Base-by-base conservation (phyloP, 768 basidiomycete genomes). In the Pleurotus djamor region DNA sequence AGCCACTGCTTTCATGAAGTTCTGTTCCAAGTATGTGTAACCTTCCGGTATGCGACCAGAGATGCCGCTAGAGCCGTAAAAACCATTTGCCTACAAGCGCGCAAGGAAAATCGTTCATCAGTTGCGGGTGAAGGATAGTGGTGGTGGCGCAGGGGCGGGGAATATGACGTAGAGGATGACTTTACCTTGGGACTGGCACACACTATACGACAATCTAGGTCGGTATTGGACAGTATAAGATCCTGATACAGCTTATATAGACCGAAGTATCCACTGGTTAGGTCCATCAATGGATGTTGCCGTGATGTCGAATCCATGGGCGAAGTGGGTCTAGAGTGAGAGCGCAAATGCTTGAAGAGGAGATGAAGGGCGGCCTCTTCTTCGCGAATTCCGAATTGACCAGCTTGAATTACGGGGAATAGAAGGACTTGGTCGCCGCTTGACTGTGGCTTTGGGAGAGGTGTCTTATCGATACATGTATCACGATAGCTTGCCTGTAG, bases 261-360 rank as follows among this genome's bases (percentile, higher is more conserved):
- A 5, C 91, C 91, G 69, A 99, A 98, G 73, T 99, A 99, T 9
- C 97, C 97, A 66, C 89, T 95, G 5, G 97, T 99, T 68, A 98
- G 75, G 69, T 97, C 92, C 33, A 89, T 71, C 14, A 83, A 66
- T n/a, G 84, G 84, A 14, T 76, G 71, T 17, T 63, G 58, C 48
- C 48, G 52, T 17, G 43, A 37, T 45, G 37, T 36, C 67, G 38
- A 60, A 50, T 4, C 70, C 66, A 32, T 88, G 62, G 14, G 62
- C 47, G 43, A 55, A 38, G 7, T 59, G 66, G 28, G 16, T 28
- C 41, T 3, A 49, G 61, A 54, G 16, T 41, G 48, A 33, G 48
- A 52, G 48, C 6, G 68, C 63, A 85, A 57, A 59, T 78, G 70
- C n/a, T 81, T 68, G 64, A 93, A 91, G 21, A 94, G 78, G 35